phyloP scores from a whole-genome alignment of 345 rosid genomes.

The Theobroma cacao region DNA sequence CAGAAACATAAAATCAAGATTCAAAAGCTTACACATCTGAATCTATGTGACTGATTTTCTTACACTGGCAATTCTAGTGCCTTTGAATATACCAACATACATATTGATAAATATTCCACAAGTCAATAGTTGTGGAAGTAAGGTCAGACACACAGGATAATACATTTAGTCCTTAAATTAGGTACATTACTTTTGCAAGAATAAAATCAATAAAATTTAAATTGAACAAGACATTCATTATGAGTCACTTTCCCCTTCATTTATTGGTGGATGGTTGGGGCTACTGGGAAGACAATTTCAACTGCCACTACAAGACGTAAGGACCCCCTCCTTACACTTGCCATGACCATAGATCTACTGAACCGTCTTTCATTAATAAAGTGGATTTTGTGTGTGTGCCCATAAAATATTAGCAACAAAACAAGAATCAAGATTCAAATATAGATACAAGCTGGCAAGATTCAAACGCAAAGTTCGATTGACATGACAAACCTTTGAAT shows the following conservation, averaged over 20 bases:
- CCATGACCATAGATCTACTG: not conserved
- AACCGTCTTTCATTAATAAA: not conserved
- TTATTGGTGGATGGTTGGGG: not conserved
- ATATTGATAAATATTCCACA: not conserved
- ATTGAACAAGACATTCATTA: not conserved
- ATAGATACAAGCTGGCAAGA: not conserved
- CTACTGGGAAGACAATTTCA: not conserved
- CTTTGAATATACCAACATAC: not conserved
- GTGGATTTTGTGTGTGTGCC: not conserved
- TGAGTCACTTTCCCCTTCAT: not conserved
- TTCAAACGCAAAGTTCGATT: not conserved
- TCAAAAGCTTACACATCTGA: not conserved
- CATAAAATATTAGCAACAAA: not conserved
- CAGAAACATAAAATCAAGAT: not conserved
- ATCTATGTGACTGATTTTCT: not conserved
- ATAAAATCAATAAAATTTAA: not conserved
- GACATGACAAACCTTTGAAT: conserved; percentile 51
- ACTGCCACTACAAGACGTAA: not conserved
- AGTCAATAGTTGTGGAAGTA: not conserved
- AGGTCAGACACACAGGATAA: not conserved
- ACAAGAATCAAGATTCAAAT: too few relatives aligned
- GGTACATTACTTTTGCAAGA: not conserved
- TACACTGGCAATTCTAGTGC: not conserved
- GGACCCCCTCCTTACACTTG: not conserved
- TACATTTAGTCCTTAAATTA: not conserved